Percentiles rank a stretch among this genome's conserved stretches.
Conservation (phyloP, 176 grass and related monocot genomes). For the Thalia dealbata region DNA sequence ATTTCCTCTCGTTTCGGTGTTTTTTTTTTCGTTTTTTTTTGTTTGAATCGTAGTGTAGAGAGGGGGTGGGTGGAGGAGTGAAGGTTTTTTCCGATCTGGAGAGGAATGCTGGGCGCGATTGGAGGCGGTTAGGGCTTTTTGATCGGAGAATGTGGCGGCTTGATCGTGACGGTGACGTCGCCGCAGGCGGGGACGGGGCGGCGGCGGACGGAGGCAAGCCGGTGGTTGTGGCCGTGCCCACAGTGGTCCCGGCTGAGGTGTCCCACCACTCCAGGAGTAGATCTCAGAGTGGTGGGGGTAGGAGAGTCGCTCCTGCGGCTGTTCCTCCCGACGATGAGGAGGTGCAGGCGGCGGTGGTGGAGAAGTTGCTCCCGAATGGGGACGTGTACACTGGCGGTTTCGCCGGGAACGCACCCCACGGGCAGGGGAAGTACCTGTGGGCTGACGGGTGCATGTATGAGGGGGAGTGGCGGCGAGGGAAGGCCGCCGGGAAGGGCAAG, state of each 20-base stretch:
- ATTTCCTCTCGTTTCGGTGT: background rate
- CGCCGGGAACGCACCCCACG: conserved; percentile 47
- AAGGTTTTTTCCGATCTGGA: background rate
- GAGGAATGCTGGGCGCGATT: background rate
- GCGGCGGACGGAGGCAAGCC: background rate
- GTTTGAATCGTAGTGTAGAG: too few species aligned
- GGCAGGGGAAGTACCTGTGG: conserved; percentile 92
- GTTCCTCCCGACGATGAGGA: conserved; percentile 15
- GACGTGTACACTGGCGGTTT: conserved; percentile 72
- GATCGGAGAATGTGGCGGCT: background rate
- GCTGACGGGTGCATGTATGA: conserved; percentile 97
- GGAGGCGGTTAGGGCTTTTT: background rate
- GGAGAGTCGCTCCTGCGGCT: conserved; percentile 54
- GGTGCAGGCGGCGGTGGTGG: conserved; percentile 24
- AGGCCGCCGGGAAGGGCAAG: conserved; percentile 74
- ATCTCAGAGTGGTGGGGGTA: conserved; percentile 16
- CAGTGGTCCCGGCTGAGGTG: background rate
- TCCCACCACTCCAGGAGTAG: background rate
- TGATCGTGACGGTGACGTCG: background rate
- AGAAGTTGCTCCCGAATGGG: conserved; percentile 74
- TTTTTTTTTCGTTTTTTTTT: background rate
- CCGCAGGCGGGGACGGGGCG: background rate
- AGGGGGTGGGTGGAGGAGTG: background rate
- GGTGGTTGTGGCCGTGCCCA: background rate
- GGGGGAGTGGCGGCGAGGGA: conserved; percentile 83